Conservation (phyloP, 768 basidiomycete genomes). For the Pleurotus sapidus region DNA sequence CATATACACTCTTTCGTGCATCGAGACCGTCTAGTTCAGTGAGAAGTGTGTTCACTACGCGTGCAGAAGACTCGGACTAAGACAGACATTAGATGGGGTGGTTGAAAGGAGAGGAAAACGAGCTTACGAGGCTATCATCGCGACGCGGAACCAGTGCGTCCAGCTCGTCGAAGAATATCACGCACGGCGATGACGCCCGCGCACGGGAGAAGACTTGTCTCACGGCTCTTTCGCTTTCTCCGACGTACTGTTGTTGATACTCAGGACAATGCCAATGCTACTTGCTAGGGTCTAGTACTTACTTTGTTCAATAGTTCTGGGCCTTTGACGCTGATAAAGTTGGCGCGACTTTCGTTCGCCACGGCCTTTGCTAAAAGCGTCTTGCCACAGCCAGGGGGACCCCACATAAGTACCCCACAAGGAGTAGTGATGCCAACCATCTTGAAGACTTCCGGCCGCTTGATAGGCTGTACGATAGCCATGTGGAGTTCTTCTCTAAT, state of each 20-base stretch:
- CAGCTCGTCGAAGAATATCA: conserved; percentile 94
- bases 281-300: conserved; percentile 10
- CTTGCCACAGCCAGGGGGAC: conserved; percentile 98
- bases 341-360: conserved; percentile 92
- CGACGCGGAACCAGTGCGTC: conserved; percentile 89
- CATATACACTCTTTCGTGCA: conserved; percentile 81
- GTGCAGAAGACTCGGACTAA: conserved; percentile 89
- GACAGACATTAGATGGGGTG: not conserved
- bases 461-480: conserved; percentile 96
- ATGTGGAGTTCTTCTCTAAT: conserved; percentile 92
- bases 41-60: conserved; percentile 91
- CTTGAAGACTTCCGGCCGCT: conserved; percentile 83
- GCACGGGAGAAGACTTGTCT: conserved; percentile 93
- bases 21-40: conserved; percentile 95
- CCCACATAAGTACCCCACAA: conserved; percentile 97
- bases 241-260: conserved; percentile 70
- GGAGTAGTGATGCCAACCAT: conserved; percentile 88
- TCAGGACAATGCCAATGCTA: not conserved
- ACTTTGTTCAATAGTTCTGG: conserved; percentile 98
- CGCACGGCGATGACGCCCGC: conserved; percentile 89
- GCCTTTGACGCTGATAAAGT: conserved; percentile 97
- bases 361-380: conserved; percentile 98
- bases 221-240: conserved; percentile 94
- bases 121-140: conserved; percentile 81
- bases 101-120: not conserved